A percentile compares a stretch with the other conserved stretches of the same genome.
Conservation (phyloP, 2,329 filamentous ascomycete genomes). For the Cryphonectria naterciae region DNA sequence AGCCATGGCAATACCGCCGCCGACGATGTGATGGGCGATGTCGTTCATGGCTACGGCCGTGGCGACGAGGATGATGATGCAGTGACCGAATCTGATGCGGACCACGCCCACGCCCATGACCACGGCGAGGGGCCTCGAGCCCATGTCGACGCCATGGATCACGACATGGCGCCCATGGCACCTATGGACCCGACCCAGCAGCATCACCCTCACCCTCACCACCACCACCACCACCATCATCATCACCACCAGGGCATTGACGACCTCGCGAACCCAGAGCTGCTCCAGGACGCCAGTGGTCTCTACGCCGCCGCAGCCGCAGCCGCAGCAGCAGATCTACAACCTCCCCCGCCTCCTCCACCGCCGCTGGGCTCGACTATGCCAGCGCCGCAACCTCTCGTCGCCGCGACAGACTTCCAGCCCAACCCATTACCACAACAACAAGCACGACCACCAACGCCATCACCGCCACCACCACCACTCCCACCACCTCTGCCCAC, state of each 20-base stretch:
- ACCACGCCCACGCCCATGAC: constrained; percentile 10
- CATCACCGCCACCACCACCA: background rate
- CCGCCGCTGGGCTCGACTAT: constrained; percentile 25
- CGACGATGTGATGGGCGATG: constrained; percentile 25
- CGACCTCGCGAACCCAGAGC: constrained; percentile 24
- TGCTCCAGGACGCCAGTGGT: constrained; percentile 18
- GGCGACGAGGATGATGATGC: constrained; percentile 14
- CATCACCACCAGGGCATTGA: constrained; percentile 21
- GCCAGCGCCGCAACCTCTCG: constrained; percentile 29
- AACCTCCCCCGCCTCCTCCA: constrained; percentile 23
- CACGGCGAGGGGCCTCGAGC: constrained; percentile 8
- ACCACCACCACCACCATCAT: constrained; percentile 12
- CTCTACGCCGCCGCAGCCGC: constrained; percentile 22
- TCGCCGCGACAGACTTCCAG: constrained; percentile 30
- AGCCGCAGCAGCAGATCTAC: constrained; percentile 24
- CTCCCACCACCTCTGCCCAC: background rate
- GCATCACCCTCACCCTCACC: constrained; percentile 16
- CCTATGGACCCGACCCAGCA: constrained; percentile 27
- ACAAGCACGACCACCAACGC: background rate
- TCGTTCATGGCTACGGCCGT: constrained; percentile 13
- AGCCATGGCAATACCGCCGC: constrained; percentile 18
- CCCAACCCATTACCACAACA: constrained; percentile 18
- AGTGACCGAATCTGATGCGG: constrained; percentile 9
- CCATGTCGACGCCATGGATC: constrained; percentile 24
- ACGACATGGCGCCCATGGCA: constrained; percentile 28